Conservation (phyloP, 2,329 filamentous ascomycete genomes). For the Shiraia bambusicola region DNA sequence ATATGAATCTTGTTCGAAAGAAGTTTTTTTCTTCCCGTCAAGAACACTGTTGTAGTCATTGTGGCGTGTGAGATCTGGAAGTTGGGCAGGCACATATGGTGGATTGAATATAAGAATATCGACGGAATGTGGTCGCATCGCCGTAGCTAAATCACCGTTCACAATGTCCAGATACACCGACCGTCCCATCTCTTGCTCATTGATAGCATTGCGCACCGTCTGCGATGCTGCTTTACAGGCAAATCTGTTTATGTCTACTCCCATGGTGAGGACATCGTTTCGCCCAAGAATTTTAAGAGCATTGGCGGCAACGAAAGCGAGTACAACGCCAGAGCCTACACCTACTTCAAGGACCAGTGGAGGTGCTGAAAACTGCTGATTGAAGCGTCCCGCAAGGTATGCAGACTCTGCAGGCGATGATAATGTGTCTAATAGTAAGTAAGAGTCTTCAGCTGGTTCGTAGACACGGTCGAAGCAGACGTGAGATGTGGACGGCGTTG, state of each 20-base stretch:
- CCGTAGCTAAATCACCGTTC: slow-evolving; percentile 68
- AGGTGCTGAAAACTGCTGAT: slow-evolving; percentile 21
- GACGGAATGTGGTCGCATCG: slow-evolving; percentile 61
- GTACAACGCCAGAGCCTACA: slow-evolving; percentile 88
- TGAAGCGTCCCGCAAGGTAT: slow-evolving; percentile 69
- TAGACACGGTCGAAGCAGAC: slow-evolving; percentile 87
- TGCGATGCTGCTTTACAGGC: slow-evolving; percentile 74
- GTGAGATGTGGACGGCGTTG: slow-evolving; percentile 90
- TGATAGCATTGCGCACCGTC: slow-evolving; percentile 62
- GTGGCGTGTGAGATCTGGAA: slow-evolving; percentile 59
- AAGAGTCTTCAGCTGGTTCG: slow-evolving; percentile 95
- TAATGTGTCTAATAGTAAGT: slow-evolving; percentile 87
- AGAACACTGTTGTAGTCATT: slow-evolving; percentile 31
- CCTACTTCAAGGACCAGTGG: slow-evolving; percentile 80
- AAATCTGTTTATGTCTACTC: slow-evolving; percentile 81
- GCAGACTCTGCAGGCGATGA: slow-evolving; percentile 67
- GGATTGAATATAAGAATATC: slow-evolving; percentile 96
- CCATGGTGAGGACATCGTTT: slow-evolving; percentile 68
- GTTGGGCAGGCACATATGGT: slow-evolving; percentile 86
- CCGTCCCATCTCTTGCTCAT: slow-evolving; percentile 25
- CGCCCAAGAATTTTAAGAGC: slow-evolving; percentile 71
- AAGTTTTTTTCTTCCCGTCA: slow-evolving; percentile 24
- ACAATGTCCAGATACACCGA: slow-evolving; percentile 64
- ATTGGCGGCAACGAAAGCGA: slow-evolving; percentile 82
- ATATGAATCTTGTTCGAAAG: slow-evolving; percentile 78